Base-by-base conservation (phyloP, 768 basidiomycete species). In the Daedalea quercina region DNA sequence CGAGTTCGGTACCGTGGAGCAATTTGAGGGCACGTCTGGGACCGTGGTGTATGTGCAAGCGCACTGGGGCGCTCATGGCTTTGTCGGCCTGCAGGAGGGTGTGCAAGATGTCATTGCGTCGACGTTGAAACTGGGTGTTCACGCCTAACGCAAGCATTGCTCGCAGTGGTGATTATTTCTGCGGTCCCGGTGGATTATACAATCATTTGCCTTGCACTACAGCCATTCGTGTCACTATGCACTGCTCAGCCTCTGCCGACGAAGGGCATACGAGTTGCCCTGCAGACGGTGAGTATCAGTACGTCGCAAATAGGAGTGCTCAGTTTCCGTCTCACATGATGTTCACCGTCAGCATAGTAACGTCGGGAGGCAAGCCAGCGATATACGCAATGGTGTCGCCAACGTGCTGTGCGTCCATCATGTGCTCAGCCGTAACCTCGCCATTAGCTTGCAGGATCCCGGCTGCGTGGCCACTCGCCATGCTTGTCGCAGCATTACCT, bases 361-460 rank as follows among this genome's bases (percentile, higher is more conserved):
- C 84, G 47, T 81, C 78, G 13, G 75, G 73, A 0, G 88, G 88
- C 37, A 93, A 71, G 42, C 71, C 71, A 2, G 87, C 85, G 47
- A 91, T 77, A 61, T 88, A 81, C 8, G 87, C 84, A 34, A 93
- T 67, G 1, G 84, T 77, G 51, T 80, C 72, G 0, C 81, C 89
- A 40, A 93, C 88, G 61, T 92, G 80, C 53, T 78, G 62, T 8
- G 81, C 84, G 54, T 88, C 83, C 62, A 91, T 86, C 13, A 77
- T 78, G 0, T 82, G 76, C 65, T 92, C 90, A 1, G 70, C 69
- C 3, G 72, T 53, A 12, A 70, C 60, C 2, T 71, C 68, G 3
- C 90, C 90, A 62, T 92, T 78, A 0, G 89, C 77, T 63, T 94
- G 90, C 20, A 82, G 69, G 1, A 78, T 73, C 2, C 87, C 86